Evolutionary conservation across 2,329 filamentous ascomycete species (phyloP), one percentile per base, ranked within the genome.

Genomic region (Microdochium bolleyi): DNA sequence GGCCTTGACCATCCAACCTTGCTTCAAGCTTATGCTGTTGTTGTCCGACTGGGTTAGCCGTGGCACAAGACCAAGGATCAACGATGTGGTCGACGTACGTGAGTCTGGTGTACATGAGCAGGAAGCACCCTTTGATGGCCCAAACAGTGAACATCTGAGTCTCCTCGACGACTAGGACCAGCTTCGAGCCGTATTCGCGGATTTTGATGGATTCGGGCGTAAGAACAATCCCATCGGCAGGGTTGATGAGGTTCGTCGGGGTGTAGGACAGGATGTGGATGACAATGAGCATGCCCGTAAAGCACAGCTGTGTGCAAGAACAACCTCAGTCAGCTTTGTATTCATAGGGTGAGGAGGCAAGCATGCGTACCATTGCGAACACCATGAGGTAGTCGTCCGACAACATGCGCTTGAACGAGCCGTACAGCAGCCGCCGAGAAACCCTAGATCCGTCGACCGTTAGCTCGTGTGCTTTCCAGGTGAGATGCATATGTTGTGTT

Each of bases 151-250:
- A 69, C 19, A 84, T 70, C 69, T 87, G 85, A 60, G 78, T 75
- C 64, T 84, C 73, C 57, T 86, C 82, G 2, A 80, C 77, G 9
- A 83, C 75, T 37, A 84, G 70, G 1, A 84, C 81, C 69, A 82
- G 76, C 70, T 85, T 85, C 48, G 79, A 83, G 11, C 82, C 83
- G 37, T 64, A 67, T 1, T 69, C 62, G 49, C 79, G 69, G 30
- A 71, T 66, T 3, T 56, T 59, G 49, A 75, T 71, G 34, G 70
- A 71, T 0, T 67, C 56, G 0, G 74, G 69, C 0, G 80, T 80
- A 49, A 84, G 66, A 3, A 62, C 55, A 0, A 64, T 60, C 0
- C 67, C 63, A 25, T 81, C 70, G 16, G 72, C 65, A 0, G 75
- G 72, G 19, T 77, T 70, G 65, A 85, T 80, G 19, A 85, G 70